Evolutionary conservation across 495 filamentous ascomycete genomes (phyloP), one percentile per base, ranked within the genome.

Genomic region (Xylona heveae): DNA sequence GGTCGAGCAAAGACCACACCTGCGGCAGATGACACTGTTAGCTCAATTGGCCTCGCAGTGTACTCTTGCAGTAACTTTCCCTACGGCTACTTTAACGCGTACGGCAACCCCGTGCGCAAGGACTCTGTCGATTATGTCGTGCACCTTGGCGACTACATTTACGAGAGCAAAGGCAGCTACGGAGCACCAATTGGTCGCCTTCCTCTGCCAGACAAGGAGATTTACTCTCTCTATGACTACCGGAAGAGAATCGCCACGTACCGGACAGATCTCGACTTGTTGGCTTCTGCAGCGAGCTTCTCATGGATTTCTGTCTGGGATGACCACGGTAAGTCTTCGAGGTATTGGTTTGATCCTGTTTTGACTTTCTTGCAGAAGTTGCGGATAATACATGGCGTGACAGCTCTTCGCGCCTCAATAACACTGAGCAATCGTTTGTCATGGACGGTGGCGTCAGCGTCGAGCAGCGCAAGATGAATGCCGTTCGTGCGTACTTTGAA

Each of bases 281-380:
- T 60, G n/a, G 45, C 58, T 2, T 62, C 50, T 31, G 62, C 71
- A 44, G 57, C 64, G 38, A 52, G 57, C 18, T 74, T 68, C 37
- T 57, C 72, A 9, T 76, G 72, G 71, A 75, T 78, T 35, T 52
- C 67, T 3, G 68, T 72, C 6, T 78, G 72, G 72, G 72, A 76
- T 45, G 72, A 75, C 39, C 72, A 75, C 43, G 60, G 58, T 63
- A 42, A 16, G 42, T 31, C 15, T 8, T 10, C n/a, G n/a, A n/a
- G n/a, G n/a, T n/a, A n/a, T n/a, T n/a, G 1, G 18, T 15, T 1
- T 1, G 10, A 34, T 5, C 3, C 12, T 19, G 15, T 13, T 28
- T 32, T 17, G 38, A 15, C 7, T 20, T n/a, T 6, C 19, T 15
- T 19, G 10, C 15, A 57, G 68, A 76, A 47, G 58, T 74, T 19